Evolutionary conservation across 2,329 filamentous ascomycete genomes (phyloP).

Genomic region (Hymenoscyphus albidus): DNA sequence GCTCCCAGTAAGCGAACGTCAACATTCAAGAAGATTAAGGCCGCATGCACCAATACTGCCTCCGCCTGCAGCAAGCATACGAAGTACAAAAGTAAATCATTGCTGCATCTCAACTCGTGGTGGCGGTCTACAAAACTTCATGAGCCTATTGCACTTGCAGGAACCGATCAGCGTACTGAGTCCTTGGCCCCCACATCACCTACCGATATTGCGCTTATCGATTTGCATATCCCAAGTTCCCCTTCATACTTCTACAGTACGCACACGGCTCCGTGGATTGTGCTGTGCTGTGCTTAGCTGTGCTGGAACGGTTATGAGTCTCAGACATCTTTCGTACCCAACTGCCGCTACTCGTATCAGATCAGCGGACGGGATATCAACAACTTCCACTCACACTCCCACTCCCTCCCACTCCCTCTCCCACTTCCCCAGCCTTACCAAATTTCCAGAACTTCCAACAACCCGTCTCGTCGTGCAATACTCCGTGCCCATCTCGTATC

Average conservation of each 20-base stretch:
- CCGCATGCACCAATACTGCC: neutral
- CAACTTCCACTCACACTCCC: neutral
- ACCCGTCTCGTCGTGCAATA: neutral
- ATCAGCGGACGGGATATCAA: neutral
- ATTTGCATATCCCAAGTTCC: neutral
- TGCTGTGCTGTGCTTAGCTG: too few relatives aligned
- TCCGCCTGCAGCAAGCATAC: constrained; percentile 2
- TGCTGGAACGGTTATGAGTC: neutral
- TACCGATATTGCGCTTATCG: neutral
- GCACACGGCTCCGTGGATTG: neutral
- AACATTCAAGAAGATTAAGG: constrained; percentile 2
- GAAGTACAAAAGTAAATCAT: neutral
- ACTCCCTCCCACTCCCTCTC: too few relatives aligned
- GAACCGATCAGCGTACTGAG: neutral
- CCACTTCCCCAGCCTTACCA: neutral
- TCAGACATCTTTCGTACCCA: neutral
- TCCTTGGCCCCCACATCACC: too few relatives aligned
- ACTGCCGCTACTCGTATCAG: neutral
- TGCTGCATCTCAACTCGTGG: constrained; percentile 2
- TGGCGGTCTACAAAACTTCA: constrained; percentile 4
- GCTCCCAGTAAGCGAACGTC: neutral
- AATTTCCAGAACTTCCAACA: neutral
- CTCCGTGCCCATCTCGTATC: neutral
- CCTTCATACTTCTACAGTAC: too few relatives aligned
- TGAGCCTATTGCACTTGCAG: constrained; percentile 6